Percentiles rank a stretch among this genome's conserved stretches.
phyloP scores from a whole-genome alignment of 2,329 filamentous ascomycete species.

The Monosporascus ibericus region DNA sequence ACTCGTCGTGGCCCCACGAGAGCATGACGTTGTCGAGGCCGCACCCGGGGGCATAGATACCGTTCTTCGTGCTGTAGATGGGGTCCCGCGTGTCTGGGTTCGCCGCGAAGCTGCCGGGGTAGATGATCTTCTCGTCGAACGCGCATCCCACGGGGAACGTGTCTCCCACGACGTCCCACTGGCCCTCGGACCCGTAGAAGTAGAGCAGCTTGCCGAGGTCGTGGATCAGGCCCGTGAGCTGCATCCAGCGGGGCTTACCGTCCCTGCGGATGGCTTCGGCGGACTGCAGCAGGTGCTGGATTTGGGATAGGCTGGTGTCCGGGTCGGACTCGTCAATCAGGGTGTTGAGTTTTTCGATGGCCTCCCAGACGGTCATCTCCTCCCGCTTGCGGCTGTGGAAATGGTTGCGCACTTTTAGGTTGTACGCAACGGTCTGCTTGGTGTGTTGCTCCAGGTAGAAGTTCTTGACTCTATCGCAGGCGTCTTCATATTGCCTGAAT shows the following conservation, averaged over 20 bases:
- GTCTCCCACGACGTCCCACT: slow-evolving; percentile 91
- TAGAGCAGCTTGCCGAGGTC: slow-evolving; percentile 75
- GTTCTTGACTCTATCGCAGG: slow-evolving; percentile 76
- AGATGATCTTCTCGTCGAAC: slow-evolving; percentile 73
- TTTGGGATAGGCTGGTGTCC: slow-evolving; percentile 80
- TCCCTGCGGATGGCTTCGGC: slow-evolving; percentile 86
- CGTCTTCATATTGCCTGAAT: slow-evolving; percentile 78
- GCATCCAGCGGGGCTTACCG: slow-evolving; percentile 78
- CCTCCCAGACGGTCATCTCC: slow-evolving; percentile 83
- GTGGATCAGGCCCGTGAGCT: slow-evolving; percentile 70
- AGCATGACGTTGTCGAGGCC: slow-evolving; percentile 86
- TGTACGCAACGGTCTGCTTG: slow-evolving; percentile 77
- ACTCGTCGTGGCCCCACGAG: slow-evolving; percentile 85
- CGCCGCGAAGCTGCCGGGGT: slow-evolving; percentile 66
- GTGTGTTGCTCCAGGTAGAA: slow-evolving; percentile 73
- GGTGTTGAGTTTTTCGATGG: slow-evolving; percentile 87
- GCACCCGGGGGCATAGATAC: slow-evolving; percentile 74
- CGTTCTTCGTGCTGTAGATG: slow-evolving; percentile 68
- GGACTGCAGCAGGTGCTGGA: slow-evolving; percentile 82
- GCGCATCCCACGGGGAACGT: slow-evolving; percentile 74
- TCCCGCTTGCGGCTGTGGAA: slow-evolving; percentile 59
- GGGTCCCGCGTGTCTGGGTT: slow-evolving; percentile 71
- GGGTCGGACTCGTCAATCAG: slow-evolving; percentile 89
- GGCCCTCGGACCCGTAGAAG: slow-evolving; percentile 76
- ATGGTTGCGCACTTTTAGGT: slow-evolving; percentile 69